A percentile compares a stretch with the other conserved stretches of the same genome.
These are phyloP conservation scores for Turritis glabra DNA, from an alignment of 345 rosid species.

Conservation along the genomic window DNA sequence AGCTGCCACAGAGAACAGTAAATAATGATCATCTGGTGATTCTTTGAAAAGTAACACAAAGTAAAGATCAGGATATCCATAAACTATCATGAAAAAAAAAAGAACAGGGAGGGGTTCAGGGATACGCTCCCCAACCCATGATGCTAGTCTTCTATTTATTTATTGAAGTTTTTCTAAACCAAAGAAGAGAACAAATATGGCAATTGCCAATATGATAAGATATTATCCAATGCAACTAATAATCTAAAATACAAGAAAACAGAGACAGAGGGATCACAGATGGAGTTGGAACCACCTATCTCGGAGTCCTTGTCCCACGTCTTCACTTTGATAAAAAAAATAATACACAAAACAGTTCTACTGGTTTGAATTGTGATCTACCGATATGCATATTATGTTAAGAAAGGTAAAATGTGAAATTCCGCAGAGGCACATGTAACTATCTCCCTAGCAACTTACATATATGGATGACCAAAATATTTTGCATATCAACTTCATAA, in stretches of 20 bases:
- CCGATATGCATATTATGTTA: background rate
- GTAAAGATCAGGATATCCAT: background rate
- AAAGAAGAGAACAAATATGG: background rate
- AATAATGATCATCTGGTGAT: slow-evolving; percentile 14
- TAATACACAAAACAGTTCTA: slow-evolving; percentile 2
- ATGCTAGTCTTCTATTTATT: slow-evolving; percentile 5
- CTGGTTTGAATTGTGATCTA: background rate
- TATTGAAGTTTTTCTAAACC: slow-evolving; percentile 1
- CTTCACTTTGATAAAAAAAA: background rate
- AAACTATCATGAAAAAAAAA: background rate
- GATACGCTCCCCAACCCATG: background rate
- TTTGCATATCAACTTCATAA: slow-evolving; percentile 94
- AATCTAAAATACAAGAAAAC: slow-evolving; percentile 2
- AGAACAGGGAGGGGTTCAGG: slow-evolving; percentile 2
- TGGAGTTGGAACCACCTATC: slow-evolving; percentile 12
- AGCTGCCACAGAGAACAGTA: slow-evolving; percentile 50
- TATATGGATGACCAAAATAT: slow-evolving; percentile 98
- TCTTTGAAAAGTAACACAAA: background rate
- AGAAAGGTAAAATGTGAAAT: background rate
- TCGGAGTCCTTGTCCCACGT: background rate
- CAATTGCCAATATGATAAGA: slow-evolving; percentile 9
- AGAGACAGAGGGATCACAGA: background rate
- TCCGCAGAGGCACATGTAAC: background rate
- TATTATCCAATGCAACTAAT: background rate
- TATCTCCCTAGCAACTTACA: slow-evolving; percentile 55